Base-by-base conservation (phyloP, 768 basidiomycete species). In the Royoungia palumana region DNA sequence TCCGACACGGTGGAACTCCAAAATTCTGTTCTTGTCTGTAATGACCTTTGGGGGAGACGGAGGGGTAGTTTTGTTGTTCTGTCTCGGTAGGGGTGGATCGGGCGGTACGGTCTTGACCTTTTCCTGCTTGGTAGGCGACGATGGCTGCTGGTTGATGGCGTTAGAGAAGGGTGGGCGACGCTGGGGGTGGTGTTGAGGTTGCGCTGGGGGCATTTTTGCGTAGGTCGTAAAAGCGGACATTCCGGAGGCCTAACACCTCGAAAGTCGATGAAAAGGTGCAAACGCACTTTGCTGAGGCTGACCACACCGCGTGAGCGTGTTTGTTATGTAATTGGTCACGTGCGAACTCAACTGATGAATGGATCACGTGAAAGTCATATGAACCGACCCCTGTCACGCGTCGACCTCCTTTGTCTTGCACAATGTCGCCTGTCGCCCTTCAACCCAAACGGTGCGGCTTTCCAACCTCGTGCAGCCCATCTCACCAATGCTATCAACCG, bases 1-100 rank as follows among this genome's bases (percentile, higher is more conserved):
- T 19, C 87, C 88, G 22, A 93, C 81, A 41, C 89, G 78, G 34
- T 76, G 73, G 58, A 83, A 89, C 46, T 82, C 76, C 49, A 81
- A 56, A 28, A 73, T 57, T 34, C 79, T 76, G 37, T 66, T 67
- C 68, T 79, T 79, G 71, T 90, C 89, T 2, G 70, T 74, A 57
- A 92, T 92, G 47, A 88, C 66, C 60, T 75, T 82, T 8, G 89
- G 89, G 2, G 89, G 89, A 0, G 88, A 87, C 0, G 89, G 89
- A 0, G 89, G 89, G 0, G 82, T 75, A 2, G 85, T 83, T 69
- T 89, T 91, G 59, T 77, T 85, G 67, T 89, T 92, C 73, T 91
- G 89, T 47, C 88, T 77, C 30, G 85, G 83, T 14, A 92, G 65
- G 9, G 89, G 89, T 2, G 87, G 85, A 7, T 82, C 83, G 1